These are phyloP conservation scores for Penicillium sp. DNA, from an alignment of 2,329 filamentous ascomycete species.

Conservation along the genomic window DNA sequence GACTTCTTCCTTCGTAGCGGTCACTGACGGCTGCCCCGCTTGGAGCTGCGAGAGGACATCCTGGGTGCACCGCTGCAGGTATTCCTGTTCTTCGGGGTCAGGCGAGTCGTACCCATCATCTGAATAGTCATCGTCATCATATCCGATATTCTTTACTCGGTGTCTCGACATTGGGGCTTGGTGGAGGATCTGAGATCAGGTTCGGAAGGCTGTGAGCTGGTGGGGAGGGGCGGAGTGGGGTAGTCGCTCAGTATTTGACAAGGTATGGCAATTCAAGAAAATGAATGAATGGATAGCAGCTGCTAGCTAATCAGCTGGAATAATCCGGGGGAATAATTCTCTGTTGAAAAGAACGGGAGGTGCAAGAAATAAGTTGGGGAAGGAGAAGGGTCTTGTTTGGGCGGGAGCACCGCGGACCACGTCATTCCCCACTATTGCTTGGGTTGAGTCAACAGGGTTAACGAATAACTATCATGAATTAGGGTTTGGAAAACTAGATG, in stretches of 20 bases:
- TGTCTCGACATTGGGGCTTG: constrained; percentile 43
- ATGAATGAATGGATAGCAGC: neutral
- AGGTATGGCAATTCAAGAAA: neutral
- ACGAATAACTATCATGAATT: no score
- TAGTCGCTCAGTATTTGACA: neutral
- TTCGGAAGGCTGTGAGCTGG: constrained; percentile 2
- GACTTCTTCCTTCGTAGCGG: constrained; percentile 69
- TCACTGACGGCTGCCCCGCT: constrained; percentile 56
- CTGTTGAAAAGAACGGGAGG: neutral
- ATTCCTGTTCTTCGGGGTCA: constrained; percentile 49
- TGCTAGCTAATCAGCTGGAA: neutral
- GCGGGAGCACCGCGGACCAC: constrained; percentile 19
- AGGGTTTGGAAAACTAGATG: neutral
- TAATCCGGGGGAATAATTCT: neutral
- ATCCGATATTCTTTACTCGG: constrained; percentile 45
- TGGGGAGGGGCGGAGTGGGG: constrained; percentile 1
- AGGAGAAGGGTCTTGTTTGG: constrained; percentile 2
- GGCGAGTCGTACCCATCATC: constrained; percentile 43
- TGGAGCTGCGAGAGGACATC: constrained; percentile 68
- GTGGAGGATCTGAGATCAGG: constrained; percentile 1
- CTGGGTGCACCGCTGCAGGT: constrained; percentile 65
- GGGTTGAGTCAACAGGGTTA: no score
- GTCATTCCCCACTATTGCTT: constrained; percentile 31
- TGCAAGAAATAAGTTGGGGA: neutral
- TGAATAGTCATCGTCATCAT: constrained; percentile 43